Evolutionary conservation across 179 eudicot genomes (phyloP), one percentile per base, ranked within the genome.

Genomic region (Spergularia azorica): DNA sequence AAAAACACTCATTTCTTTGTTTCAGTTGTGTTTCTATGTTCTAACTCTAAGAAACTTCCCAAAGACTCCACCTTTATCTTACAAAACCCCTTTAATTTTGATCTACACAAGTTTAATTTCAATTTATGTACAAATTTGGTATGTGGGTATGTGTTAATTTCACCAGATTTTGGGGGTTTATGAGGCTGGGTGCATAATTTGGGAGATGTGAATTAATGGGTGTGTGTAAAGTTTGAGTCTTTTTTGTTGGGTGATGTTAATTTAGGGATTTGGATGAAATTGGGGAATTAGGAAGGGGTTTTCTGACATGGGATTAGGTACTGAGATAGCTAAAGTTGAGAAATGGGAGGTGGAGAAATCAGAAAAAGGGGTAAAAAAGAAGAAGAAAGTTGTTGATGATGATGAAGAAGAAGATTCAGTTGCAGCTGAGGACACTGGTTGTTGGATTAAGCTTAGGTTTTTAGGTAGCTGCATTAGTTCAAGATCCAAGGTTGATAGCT

Each of bases 401-500:
- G 89, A 64, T 9, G 87, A 78, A 11, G 81, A 76, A 56, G 87
- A 70, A 60, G 87, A 82, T 64, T 78, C 61, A 50, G 83, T 26
- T 26, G 32, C 32, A 26, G 32, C 43, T 26, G 90, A 82, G 39
- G 83, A 84, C 12, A 87, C 81, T 81, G 90, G 92, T 2, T 87
- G 92, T 80, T 88, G 89, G 91, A 62, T 82, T 77, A 88, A 83
- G 79, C 51, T 88, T 72, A 77, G 90, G 74, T 87, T 88, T 64
- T 75, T 86, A 41, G 84, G 88, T 55, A 76, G 87, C 75, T 88
- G 88, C 80, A 85, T 90, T 76, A 71, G 81, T 78, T 89, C 91
- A 79, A 88, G 88, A 89, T 86, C 91, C 81, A 87, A 89, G 80
- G 89, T 86, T 79, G 91, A 88, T 79, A 76, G 76, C 69, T 86